Evolutionary conservation across 2,329 filamentous ascomycete genomes (phyloP).

Genomic region (Leptographium radiaticola): DNA sequence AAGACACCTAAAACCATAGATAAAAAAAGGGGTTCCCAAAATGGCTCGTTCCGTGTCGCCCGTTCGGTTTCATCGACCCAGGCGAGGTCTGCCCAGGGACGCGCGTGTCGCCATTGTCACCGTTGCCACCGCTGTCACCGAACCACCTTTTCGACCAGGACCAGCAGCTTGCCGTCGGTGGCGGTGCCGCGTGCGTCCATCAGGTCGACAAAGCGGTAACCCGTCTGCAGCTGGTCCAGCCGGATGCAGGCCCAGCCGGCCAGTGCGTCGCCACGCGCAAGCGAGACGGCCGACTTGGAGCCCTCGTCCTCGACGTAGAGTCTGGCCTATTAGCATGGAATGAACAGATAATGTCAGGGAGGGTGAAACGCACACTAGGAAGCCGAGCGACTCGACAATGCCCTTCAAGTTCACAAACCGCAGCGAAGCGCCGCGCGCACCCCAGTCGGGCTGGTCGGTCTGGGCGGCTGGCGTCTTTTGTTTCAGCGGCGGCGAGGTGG

Average conservation of each 20-base stretch:
- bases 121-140: conserved; percentile 6
- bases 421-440: conserved; percentile 34
- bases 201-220: conserved; percentile 42
- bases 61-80: no score
- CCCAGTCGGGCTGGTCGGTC: conserved; percentile 48
- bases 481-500: conserved; percentile 26
- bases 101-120: no score
- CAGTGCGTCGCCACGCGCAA: conserved; percentile 14
- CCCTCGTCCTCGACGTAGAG: conserved; percentile 41
- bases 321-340: conserved; percentile 18
- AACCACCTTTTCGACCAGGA: conserved; percentile 36
- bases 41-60: no score
- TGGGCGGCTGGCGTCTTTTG: conserved; percentile 33
- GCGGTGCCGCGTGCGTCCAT: conserved; percentile 30
- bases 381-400: conserved; percentile 57
- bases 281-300: conserved; percentile 2
- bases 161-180: conserved; percentile 34
- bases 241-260: conserved; percentile 47
- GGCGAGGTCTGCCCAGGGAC: no score
- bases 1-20: no score
- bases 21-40: no score
- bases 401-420: conserved; percentile 43
- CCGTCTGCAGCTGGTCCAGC: conserved; percentile 40
- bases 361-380: conserved; percentile 47
- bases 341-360: conserved; percentile 1